Conservation (phyloP, 78 protist species). For the Blattamonas nauphoetae region DNA sequence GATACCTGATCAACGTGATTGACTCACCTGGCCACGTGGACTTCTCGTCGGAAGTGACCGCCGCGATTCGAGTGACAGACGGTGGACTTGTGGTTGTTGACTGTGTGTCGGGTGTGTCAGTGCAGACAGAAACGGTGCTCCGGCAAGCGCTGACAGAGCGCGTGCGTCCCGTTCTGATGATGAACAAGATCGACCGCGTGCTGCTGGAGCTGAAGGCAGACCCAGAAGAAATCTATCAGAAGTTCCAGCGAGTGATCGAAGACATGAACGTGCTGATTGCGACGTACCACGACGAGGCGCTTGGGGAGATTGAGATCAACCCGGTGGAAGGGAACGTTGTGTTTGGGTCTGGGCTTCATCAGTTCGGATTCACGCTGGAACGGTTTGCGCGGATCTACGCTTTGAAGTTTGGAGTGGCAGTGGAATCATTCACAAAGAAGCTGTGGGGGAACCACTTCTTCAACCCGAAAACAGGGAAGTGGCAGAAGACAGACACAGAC, state of each 20-base stretch:
- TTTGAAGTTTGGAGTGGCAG: slow-evolving; percentile 49
- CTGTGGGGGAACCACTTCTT: slow-evolving; percentile 98
- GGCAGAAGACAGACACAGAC: slow-evolving; percentile 32
- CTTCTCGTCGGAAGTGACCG: slow-evolving; percentile 7
- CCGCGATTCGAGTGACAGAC: slow-evolving; percentile 11
- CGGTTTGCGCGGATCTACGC: slow-evolving; percentile 50
- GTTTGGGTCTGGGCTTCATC: slow-evolving; percentile 67
- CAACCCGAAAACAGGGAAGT: slow-evolving; percentile 75
- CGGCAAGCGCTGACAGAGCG: slow-evolving; percentile 87
- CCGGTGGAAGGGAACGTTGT: slow-evolving; percentile 87
- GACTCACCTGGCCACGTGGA: slow-evolving; percentile 95
- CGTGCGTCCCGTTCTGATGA: background rate
- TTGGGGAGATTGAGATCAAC: slow-evolving; percentile 79
- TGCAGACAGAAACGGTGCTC: slow-evolving; percentile 98
- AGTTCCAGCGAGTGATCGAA: slow-evolving; percentile 62
- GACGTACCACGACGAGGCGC: slow-evolving; percentile 58
- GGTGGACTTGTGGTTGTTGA: slow-evolving; percentile 84
- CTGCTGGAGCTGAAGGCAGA: slow-evolving; percentile 86
- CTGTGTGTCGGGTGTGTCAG: slow-evolving; percentile 96
- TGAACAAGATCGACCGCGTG: slow-evolving; percentile 1
- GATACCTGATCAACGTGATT: slow-evolving; percentile 63
- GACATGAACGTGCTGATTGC: slow-evolving; percentile 66
- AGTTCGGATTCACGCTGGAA: slow-evolving; percentile 71
- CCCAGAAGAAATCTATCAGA: slow-evolving; percentile 76
- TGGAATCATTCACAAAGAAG: slow-evolving; percentile 58